These are phyloP conservation scores for Phytophthora parvispora DNA, from an alignment of 352 stramenopile species.

Conservation along the genomic window DNA sequence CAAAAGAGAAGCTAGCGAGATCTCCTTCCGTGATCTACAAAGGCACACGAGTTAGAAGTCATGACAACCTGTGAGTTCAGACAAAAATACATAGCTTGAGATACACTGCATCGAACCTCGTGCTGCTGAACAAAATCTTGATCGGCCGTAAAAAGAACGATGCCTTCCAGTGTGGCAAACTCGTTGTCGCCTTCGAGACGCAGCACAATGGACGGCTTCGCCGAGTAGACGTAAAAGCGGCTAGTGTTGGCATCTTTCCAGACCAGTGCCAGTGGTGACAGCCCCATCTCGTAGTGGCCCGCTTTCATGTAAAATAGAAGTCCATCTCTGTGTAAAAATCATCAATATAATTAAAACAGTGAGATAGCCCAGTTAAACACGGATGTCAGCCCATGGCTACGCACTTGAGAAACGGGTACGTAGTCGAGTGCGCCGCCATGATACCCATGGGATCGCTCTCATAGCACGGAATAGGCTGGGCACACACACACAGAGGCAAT, in stretches of 20 bases:
- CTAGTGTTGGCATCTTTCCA: constrained; percentile 93
- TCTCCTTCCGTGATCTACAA: constrained; percentile 78
- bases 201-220: constrained; percentile 83
- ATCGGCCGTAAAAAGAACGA: constrained; percentile 62
- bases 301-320: constrained; percentile 93
- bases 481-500: background rate
- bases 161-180: constrained; percentile 82
- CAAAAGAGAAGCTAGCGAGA: constrained; percentile 83
- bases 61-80: too few relatives aligned
- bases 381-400: constrained; percentile 9
- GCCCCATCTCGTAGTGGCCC: constrained; percentile 89
- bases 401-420: constrained; percentile 90
- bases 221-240: constrained; percentile 80
- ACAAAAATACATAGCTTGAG: background rate
- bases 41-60: background rate
- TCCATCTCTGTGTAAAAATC: constrained; percentile 69
- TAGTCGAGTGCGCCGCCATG: constrained; percentile 77
- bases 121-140: constrained; percentile 62
- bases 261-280: constrained; percentile 88
- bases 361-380: too few relatives aligned
- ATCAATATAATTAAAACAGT: background rate
- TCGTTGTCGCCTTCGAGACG: constrained; percentile 53
- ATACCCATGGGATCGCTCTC: constrained; percentile 88
- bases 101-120: constrained; percentile 55
- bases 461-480: constrained; percentile 88